Evolutionary conservation across 768 basidiomycete species (phyloP), one percentile per base, ranked within the genome.

Genomic region (Psilocybe tampanensis): DNA sequence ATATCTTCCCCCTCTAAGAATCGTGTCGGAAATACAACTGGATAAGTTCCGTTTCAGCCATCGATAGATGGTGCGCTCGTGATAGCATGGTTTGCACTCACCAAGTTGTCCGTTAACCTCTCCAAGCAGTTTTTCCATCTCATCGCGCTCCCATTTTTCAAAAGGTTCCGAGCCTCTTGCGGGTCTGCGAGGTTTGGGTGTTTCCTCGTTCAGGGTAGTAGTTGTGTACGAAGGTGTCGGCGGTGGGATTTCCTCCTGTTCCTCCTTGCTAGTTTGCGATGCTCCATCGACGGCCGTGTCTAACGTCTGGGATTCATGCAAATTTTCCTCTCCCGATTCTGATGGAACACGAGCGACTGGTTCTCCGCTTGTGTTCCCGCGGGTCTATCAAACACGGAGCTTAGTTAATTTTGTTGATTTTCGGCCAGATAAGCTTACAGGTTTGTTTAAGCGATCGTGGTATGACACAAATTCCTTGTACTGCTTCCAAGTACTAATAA

Each of bases 1-100:
- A 85, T 79, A 67, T 96, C 94, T 72, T 98, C 95, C n/a, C 85
- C 90, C 71, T 98, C 95, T 58, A 98, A 67, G 76, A 98, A 98
- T 11, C 86, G 85, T 15, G 80, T 90, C 2, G 95, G 87, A 73
- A 91, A 91, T 11, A 92, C 53, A 36, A 98, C 95, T 96, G 33
- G 32, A 15, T 3, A 26, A n/a, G 44, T 22, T 39, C 11, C 21
- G 43, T 34, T n/a, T 56, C 9, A 60, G 34, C 54, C 61, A 58
- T 8, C 23, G 33, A 22, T 2, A 12, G 26, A 21, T n/a, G n/a
- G n/a, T 39, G 36, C 12, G 36, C 36, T 4, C 36, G n/a, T 39
- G 36, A 22, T 15, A 17, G 18, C 22, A 19, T 8, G 12, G n/a
- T 19, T 62, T 4, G 18, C 5, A n/a, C 84, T 64, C 66, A 94